Conservation (phyloP, 352 stramenopile genomes). For the Phytophthora boehmeriae region DNA sequence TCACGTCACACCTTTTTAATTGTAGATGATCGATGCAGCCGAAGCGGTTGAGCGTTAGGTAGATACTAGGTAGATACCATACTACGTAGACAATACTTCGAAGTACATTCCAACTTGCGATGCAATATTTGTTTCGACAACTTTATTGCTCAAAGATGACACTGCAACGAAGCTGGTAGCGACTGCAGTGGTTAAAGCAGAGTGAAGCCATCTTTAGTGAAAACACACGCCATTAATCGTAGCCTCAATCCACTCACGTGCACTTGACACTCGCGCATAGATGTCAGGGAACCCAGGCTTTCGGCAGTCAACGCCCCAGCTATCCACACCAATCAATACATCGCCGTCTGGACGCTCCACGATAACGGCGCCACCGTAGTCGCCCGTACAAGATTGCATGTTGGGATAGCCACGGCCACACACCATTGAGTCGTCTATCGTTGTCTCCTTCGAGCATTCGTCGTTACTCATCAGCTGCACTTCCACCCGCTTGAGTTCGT, state of each 20-base stretch:
- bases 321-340: conserved; percentile 45
- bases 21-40: too few relatives aligned
- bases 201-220: conserved; percentile 1
- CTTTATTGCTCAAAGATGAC: too few relatives aligned
- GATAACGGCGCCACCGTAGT: conserved; percentile 56
- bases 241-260: conserved; percentile 40
- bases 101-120: too few relatives aligned
- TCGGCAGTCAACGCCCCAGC: conserved; percentile 51
- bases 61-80: too few relatives aligned
- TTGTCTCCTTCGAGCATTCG: conserved; percentile 32
- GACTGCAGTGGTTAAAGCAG: too few relatives aligned
- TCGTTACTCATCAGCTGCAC: conserved; percentile 45
- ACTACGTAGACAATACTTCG: too few relatives aligned
- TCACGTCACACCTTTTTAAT: background rate
- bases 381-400: conserved; percentile 50
- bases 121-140: too few relatives aligned
- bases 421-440: conserved; percentile 42
- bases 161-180: too few relatives aligned
- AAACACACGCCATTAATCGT: conserved; percentile 9
- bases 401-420: conserved; percentile 35
- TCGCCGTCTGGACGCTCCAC: conserved; percentile 30
- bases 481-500: conserved; percentile 36
- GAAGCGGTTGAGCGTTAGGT: too few relatives aligned
- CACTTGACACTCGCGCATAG: conserved; percentile 49
- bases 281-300: conserved; percentile 43